Evolutionary conservation across 75 land plant genomes (phyloP).

Genomic region (Azolla pinnata): DNA sequence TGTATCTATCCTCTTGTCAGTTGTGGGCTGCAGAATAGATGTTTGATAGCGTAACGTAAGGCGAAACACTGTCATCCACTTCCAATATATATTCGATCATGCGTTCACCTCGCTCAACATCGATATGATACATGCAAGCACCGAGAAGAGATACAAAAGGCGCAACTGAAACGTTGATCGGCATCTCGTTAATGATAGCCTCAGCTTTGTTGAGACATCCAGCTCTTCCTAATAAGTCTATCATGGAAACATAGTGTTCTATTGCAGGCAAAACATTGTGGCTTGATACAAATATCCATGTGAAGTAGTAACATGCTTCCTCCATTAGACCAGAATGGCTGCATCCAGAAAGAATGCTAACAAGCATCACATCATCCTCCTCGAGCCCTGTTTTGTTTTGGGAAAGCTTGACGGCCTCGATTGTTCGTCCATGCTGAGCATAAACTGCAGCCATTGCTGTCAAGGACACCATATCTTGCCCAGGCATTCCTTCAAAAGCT

Average conservation of each 20-base stretch:
- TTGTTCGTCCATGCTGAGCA: background rate
- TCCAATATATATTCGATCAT: background rate
- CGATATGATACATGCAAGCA: background rate
- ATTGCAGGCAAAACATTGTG: background rate
- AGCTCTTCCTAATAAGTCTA: background rate
- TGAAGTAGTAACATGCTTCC: background rate
- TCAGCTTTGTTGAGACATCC: background rate
- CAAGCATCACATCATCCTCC: background rate
- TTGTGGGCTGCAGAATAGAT: background rate
- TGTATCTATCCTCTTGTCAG: no score
- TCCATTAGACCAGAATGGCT: constrained; percentile 3
- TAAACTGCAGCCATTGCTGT: background rate
- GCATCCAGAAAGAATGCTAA: constrained; percentile 4
- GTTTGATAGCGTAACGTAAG: background rate
- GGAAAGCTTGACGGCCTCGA: constrained; percentile 1
- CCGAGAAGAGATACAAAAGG: background rate
- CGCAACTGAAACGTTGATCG: background rate
- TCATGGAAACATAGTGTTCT: background rate
- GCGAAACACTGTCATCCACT: background rate
- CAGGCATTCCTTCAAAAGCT: background rate
- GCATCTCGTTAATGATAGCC: background rate
- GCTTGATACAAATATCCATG: background rate
- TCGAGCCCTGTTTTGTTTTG: background rate
- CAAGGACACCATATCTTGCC: background rate
- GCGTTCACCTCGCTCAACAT: background rate